These are phyloP conservation scores for Zhuliangozyma parablackwelliae DNA, from an alignment of 1,139 yeast species.

Conservation along the genomic window DNA sequence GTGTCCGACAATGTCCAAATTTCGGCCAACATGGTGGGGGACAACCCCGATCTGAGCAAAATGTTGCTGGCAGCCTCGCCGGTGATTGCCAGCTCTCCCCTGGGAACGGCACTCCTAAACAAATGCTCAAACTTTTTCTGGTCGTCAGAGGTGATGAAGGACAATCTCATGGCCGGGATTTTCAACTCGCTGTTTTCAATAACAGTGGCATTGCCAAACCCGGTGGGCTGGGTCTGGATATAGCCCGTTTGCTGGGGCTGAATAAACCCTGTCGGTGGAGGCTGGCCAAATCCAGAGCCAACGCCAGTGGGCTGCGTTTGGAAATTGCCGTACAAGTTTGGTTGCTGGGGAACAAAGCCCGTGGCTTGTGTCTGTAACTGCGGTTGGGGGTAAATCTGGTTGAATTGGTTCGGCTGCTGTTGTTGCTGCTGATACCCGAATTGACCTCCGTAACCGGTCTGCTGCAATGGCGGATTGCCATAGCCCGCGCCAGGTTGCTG, in stretches of 20 bases:
- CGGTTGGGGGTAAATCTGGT: constrained; percentile 15
- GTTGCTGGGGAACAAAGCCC: constrained; percentile 16
- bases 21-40: constrained; percentile 73
- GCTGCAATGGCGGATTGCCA: constrained; percentile 21
- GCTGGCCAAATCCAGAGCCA: constrained; percentile 22
- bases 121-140: constrained; percentile 82
- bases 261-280: constrained; percentile 14
- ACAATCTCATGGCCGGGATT: constrained; percentile 66
- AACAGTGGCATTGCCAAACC: constrained; percentile 25
- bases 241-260: constrained; percentile 28
- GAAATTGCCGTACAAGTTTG: constrained; percentile 9
- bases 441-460: constrained; percentile 19
- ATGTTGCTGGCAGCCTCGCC: constrained; percentile 80
- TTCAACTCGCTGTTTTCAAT: constrained; percentile 39
- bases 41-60: constrained; percentile 72
- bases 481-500: constrained; percentile 25
- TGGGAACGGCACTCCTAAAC: constrained; percentile 72
- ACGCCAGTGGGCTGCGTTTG: constrained; percentile 5
- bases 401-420: constrained; percentile 12
- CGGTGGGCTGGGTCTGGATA: constrained; percentile 37
- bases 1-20: constrained; percentile 92
- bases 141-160: constrained; percentile 80
- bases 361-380: constrained; percentile 14
- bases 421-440: constrained; percentile 17
- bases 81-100: constrained; percentile 69